Percentiles rank a stretch among this genome's conserved stretches.
These are phyloP conservation scores for Linum tenue DNA, from an alignment of 345 rosid genomes.

Conservation along the genomic window DNA sequence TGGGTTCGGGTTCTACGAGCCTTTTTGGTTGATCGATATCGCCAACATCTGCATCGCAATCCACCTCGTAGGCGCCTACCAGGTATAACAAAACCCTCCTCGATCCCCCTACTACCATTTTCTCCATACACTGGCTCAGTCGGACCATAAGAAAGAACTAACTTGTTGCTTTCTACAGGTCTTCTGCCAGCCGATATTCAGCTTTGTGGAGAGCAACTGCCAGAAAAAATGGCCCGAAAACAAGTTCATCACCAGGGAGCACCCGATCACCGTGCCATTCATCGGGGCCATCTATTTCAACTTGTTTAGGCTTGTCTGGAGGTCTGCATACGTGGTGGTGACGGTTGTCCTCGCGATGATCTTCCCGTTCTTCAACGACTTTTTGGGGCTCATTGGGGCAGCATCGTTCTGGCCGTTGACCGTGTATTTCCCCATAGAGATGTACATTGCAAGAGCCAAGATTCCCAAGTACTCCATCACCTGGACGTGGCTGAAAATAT, in stretches of 20 bases:
- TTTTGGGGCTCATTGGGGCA: slow-evolving; percentile 74
- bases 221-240: slow-evolving; percentile 46
- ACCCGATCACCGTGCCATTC: slow-evolving; percentile 28
- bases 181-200: slow-evolving; percentile 58
- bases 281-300: slow-evolving; percentile 39
- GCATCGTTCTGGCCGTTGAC: slow-evolving; percentile 77
- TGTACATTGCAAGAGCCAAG: slow-evolving; percentile 56
- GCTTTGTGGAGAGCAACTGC: slow-evolving; percentile 46
- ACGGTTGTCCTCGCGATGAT: slow-evolving; percentile 67
- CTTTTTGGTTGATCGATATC: slow-evolving; percentile 72
- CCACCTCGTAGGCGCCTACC: slow-evolving; percentile 82
- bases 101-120: no score
- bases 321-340: slow-evolving; percentile 52
- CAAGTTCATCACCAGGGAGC: slow-evolving; percentile 48
- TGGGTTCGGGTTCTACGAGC: slow-evolving; percentile 81
- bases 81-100: slow-evolving; percentile 32
- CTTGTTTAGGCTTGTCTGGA: slow-evolving; percentile 62
- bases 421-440: slow-evolving; percentile 74
- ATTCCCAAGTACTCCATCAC: slow-evolving; percentile 39
- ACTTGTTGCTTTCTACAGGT: slow-evolving; percentile 31
- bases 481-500: slow-evolving; percentile 60
- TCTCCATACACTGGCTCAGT: neutral
- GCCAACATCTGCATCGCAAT: slow-evolving; percentile 77
- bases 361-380: slow-evolving; percentile 83
- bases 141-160: neutral